Evolutionary conservation across 2,329 filamentous ascomycete genomes (phyloP), one percentile per base, ranked within the genome.

Genomic region (Leptodontidium sp.): DNA sequence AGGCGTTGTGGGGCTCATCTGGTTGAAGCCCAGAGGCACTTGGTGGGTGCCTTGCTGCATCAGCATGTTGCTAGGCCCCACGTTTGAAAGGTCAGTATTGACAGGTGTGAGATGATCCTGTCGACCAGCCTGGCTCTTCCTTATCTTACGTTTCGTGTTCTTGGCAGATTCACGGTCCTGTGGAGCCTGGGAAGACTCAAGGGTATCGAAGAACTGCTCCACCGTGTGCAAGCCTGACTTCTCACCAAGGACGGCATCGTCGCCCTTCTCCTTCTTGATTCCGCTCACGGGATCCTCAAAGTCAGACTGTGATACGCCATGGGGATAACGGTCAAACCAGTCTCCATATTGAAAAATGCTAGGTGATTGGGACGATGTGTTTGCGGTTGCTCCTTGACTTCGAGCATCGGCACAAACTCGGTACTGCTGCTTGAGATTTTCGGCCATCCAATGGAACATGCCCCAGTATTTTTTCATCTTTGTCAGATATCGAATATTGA

Each of bases 381-480:
- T 78, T 71, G 84, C 70, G 29, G 71, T 68, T n/a, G 84, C 84
- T 11, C 92, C 93, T 73, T 89, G 87, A 64, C 90, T 85, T 38
- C 90, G 89, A n/a, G 91, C 91, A 78, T 98, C 94, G 17, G 94
- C 90, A 74, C 94, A 95, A 59, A 90, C 88, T 63, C 92, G 89
- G 78, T 97, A 99, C 70, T 97, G 89, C 65, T 95, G 92, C 69
- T 96, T 94, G 45, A 98, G 86, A 76, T 95, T 96, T 78, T 98
- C 94, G 0, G 93, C 91, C 87, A 98, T 94, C 82, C 94, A 98
- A 78, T 97, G 93, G 78, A 98, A 98, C 91, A 98, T 97, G 69
- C 95, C 96, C 96, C 96, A 99, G 76, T 96, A 94, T 69, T 93
- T 93, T 84, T 97, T 98, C 93, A 98, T 97, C 80, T 93, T 96